Evolutionary conservation across 441 rosid species (phyloP), one percentile per base, ranked within the genome.

Genomic region (Pelargonium citronellum): DNA sequence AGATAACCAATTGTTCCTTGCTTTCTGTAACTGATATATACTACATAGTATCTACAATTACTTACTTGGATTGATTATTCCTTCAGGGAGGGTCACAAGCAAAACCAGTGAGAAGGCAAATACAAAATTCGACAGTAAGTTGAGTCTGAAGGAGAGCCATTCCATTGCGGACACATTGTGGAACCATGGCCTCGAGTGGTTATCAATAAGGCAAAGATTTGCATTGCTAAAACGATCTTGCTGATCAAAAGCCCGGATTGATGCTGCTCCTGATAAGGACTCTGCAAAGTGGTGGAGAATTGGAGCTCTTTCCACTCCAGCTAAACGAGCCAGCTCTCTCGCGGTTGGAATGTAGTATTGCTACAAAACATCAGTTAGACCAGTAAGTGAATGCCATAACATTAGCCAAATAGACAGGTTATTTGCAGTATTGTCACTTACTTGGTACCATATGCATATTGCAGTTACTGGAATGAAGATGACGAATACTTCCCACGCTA

Each of bases 281-380:
- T 95, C 99, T 61, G 88, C 89, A 78, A 95, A 95, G 83, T 95
- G 99, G 70, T 95, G 99, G 74, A 95, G 96, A 71, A 95, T 92
- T 41, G 99, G 99, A 79, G 99, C 85, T 78, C 86, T 82, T 84
- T 92, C 90, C 74, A 95, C 86, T 65, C 92, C 96, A 16, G 95
- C 81, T 81, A 95, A 75, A 70, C 99, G 97, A 34, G 96, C 93
- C 53, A 95, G 72, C 78, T 95, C 99, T 84, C 99, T 87, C 9
- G 98, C 99, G 2, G 98, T 86, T 69, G 97, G 98, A 71, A 84
- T 91, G 90, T 95, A 95, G 77, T 95, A 95, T 83, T 79, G 89
- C 98, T 95, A 8, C 1, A 15, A 13, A 37, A 22, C 46, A 22
- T 30, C 15, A n/a, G 20, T 5, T 39, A 1, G 7, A 15, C 15